Base-by-base conservation (phyloP, 108 stramenopile species). In the Pseudonitzschia pungens region DNA sequence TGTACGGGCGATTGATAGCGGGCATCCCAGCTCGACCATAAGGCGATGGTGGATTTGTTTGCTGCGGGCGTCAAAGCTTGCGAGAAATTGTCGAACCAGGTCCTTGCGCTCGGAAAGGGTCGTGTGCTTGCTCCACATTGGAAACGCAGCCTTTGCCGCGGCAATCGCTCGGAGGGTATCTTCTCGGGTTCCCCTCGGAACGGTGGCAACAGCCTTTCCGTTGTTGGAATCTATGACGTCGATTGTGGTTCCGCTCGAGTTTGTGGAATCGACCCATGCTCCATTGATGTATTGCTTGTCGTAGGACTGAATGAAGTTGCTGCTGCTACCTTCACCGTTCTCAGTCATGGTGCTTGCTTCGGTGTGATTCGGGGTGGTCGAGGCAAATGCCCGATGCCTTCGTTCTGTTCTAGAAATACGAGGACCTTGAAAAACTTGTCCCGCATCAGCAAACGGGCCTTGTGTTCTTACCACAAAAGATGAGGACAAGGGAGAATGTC, bases 251-350 rank as follows among this genome's bases (percentile, higher is more conserved):
- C n/a, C 21, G 21, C 4, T 15, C 0, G 9, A 40, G 32, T 21
- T 31, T 9, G 60, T 31, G 0, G 32, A 33, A 58, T 31, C 29
- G 22, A 62, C n/a, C 60, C 60, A 62, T 2, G 26, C 8, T 31
- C 60, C 60, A 20, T 62, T 42, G 36, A 62, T 62, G 29, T 62
- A 62, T 14, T 62, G 60, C 6, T 33, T 62, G 36, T 62, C 60
- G 29, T 62, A 62, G 18, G 60, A 62, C 7, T 33, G 60, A 8
- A 62, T 62, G 45, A 10, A 12, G 2, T 48, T 18, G 45, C 16
- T 18, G 45, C 10, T 48, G 45, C 45, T 18, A 6, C 6, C 6
- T 2, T 6, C 36, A 6, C 6, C 36, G 6, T 36, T 36, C 6
- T 36, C 36, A 36, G 4, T 36, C 36, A 6, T 36, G 4, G 36